phyloP scores from a whole-genome alignment of 2,329 filamentous ascomycete genomes.

The Colletotrichum viniferum region DNA sequence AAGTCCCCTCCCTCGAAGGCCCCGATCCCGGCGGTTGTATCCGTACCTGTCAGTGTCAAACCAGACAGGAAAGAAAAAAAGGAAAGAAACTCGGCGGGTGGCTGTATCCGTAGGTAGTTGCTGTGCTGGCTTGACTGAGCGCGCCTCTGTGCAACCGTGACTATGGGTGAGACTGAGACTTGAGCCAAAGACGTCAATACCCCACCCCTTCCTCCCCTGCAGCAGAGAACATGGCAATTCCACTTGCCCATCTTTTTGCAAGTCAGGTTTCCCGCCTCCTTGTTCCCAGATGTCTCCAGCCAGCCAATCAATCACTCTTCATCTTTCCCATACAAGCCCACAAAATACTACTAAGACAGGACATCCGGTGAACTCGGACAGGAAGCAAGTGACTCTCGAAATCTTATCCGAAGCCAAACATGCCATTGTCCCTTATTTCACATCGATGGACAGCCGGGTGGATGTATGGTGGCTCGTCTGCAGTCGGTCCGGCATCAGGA shows the following conservation, averaged over 20 bases:
- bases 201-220: neutral
- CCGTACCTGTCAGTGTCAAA: neutral
- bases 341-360: neutral
- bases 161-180: neutral
- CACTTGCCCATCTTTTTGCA: neutral
- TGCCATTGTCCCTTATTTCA: neutral
- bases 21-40: neutral
- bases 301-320: neutral
- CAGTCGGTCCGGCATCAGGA: neutral
- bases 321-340: neutral
- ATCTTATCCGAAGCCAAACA: neutral
- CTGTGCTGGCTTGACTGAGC: neutral
- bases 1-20: neutral
- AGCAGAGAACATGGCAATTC: neutral
- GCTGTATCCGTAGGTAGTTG: neutral
- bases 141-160: neutral
- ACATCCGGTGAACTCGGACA: neutral
- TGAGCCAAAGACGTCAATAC: neutral
- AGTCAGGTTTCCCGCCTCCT: neutral
- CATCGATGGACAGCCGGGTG: neutral
- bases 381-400: neutral
- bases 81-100: neutral
- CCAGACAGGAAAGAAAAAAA: neutral
- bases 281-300: neutral
- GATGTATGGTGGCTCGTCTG: neutral